Percentiles rank a stretch among this genome's conserved stretches.
These are phyloP conservation scores for Boechera retrofracta DNA, from an alignment of 345 rosid genomes.

Conservation along the genomic window DNA sequence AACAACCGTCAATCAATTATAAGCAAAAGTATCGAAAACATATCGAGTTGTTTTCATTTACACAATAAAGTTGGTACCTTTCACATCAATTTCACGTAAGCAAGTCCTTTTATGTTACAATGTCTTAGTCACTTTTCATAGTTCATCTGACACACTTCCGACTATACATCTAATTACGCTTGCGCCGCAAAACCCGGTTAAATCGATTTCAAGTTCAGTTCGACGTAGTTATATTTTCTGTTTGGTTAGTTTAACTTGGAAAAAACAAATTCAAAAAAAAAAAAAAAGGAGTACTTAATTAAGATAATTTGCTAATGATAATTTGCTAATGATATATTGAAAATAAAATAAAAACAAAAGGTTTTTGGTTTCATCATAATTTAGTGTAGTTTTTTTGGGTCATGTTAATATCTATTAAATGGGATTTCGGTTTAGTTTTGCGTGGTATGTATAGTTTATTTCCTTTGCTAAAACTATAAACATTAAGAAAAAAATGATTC, in stretches of 20 bases:
- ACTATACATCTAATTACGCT: constrained; percentile 1
- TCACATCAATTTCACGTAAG: constrained; percentile 40
- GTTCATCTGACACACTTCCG: constrained; percentile 5
- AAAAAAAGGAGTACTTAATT: not conserved
- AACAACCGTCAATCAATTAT: constrained; percentile 15
- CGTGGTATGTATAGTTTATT: not conserved
- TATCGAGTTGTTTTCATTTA: constrained; percentile 5
- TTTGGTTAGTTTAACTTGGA: constrained; percentile 2
- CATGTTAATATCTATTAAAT: not conserved
- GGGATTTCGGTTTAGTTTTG: not conserved
- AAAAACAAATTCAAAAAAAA: not conserved
- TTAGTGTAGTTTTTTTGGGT: not conserved
- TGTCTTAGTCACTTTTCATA: constrained; percentile 35
- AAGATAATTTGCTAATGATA: not conserved
- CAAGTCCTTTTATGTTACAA: constrained; percentile 31
- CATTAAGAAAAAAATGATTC: not conserved
- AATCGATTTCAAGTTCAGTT: constrained; percentile 19
- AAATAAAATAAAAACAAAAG: not conserved
- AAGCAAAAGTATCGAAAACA: constrained; percentile 31
- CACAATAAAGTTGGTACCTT: constrained; percentile 39
- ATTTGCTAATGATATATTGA: not conserved
- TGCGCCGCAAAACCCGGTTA: not conserved
- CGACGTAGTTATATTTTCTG: not conserved
- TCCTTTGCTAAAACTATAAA: not conserved
- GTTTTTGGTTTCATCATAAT: not conserved